These are phyloP conservation scores for Aphanoascus verrucosus DNA, from an alignment of 2,329 filamentous ascomycete genomes.

Conservation along the genomic window DNA sequence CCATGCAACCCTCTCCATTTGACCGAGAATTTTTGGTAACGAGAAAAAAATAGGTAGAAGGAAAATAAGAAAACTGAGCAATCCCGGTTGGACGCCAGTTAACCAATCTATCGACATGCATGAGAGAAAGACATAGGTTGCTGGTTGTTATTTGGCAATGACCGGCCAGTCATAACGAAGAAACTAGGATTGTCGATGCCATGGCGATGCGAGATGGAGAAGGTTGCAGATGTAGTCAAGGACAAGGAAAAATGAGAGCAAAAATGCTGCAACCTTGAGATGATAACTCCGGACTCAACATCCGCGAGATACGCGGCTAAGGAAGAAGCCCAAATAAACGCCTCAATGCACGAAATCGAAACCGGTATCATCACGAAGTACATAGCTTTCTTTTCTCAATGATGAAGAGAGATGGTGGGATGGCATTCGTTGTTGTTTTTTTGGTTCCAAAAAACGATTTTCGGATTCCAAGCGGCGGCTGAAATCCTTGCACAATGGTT, in stretches of 20 bases:
- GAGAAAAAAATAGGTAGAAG: background rate
- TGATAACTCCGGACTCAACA: background rate
- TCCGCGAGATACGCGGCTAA: background rate
- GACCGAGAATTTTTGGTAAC: no score
- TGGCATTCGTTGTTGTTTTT: background rate
- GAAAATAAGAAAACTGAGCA: background rate
- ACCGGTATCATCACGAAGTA: no score
- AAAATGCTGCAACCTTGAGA: background rate
- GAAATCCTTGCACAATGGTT: no score
- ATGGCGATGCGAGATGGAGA: background rate
- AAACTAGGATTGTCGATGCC: background rate
- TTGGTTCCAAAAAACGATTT: background rate
- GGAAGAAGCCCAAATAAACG: background rate
- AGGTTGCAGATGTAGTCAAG: background rate
- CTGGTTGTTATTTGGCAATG: background rate
- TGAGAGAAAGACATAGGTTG: background rate
- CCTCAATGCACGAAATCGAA: background rate
- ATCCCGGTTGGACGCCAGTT: background rate
- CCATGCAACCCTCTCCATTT: background rate
- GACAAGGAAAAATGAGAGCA: background rate
- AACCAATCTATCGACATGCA: background rate
- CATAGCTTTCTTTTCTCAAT: background rate
- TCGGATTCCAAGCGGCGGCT: no score
- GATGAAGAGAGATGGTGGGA: background rate
- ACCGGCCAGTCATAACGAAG: background rate